Evolutionary conservation across 495 filamentous ascomycete species (phyloP).

Genomic region (Hypoxylon intermedium): DNA sequence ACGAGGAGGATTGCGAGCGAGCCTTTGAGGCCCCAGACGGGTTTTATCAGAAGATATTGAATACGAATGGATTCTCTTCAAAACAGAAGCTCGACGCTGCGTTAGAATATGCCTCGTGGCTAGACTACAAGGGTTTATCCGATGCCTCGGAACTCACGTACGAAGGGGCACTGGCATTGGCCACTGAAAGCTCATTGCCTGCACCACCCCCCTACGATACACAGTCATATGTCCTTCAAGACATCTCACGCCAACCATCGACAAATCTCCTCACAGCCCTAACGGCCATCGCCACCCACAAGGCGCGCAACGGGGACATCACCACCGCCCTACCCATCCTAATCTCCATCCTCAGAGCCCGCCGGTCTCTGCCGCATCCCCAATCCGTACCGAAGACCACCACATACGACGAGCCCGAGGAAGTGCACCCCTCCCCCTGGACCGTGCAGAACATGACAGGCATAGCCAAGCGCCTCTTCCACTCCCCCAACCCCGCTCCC

Average conservation of each 20-base stretch:
- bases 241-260: conserved; percentile 60
- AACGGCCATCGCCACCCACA: conserved; percentile 78
- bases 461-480: conserved; percentile 53
- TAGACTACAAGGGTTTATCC: conserved; percentile 74
- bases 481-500: conserved; percentile 69
- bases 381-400: conserved; percentile 3
- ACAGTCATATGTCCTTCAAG: conserved; percentile 66
- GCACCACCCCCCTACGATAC: conserved; percentile 60
- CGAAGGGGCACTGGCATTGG: conserved; percentile 73
- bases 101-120: conserved; percentile 80
- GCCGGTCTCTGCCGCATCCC: conserved; percentile 53
- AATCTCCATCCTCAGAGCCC: conserved; percentile 80
- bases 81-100: conserved; percentile 79
- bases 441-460: conserved; percentile 52
- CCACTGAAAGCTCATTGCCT: conserved; percentile 57
- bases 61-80: conserved; percentile 74
- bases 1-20: conserved; percentile 73
- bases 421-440: conserved; percentile 36
- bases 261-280: conserved; percentile 75
- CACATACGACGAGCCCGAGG: conserved; percentile 17
- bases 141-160: conserved; percentile 72
- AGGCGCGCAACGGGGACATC: conserved; percentile 69
- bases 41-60: conserved; percentile 80
- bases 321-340: conserved; percentile 79
- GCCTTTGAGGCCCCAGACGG: conserved; percentile 68